Base-by-base conservation (phyloP, 108 stramenopile genomes). In the Seminavis robusta region DNA sequence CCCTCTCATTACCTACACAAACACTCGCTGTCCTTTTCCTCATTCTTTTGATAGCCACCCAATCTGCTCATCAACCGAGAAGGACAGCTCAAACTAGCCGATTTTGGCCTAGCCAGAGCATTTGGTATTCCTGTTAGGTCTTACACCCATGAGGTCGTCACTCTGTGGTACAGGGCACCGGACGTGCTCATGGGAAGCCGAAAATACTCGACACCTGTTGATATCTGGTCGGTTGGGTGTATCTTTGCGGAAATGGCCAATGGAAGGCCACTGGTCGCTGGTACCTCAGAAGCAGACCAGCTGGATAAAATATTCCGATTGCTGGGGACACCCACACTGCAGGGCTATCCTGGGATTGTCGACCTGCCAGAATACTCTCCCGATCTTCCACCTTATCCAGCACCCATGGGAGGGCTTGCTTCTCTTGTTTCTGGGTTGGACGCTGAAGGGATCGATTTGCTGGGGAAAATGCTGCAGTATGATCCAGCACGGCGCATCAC, bases 181-280 rank as follows among this genome's bases (percentile, higher is more conserved):
- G 98, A 99, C 64, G 96, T 99, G 4, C 70, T 99, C 36, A 82
- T 99, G 90, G 98, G 97, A 21, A 84, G 86, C 8, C 69, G 97
- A 25, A 92, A 94, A 63, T 99, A 99, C 56, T 91, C 86, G 13
- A 98, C 98, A 0, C 96, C 98, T 0, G 98, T 99, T 1, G 98
- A 99, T 71, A 95, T 99, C 33, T 99, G 98, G 98, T 84, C 80
- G 58, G 92, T 97, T 28, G 98, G 98, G 28, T 98, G 96, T 58
- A 97, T 95, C 45, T 96, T 96, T 82, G 92, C 95, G 5, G 95
- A 98, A 76, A 98, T 98, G 98, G 95, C 89, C 28, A 97, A 95
- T 69, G 95, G 96, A 49, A 63, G 65, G 48, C 89, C 90, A 11
- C 65, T 94, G 27, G 74, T 92, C 41, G 90, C 92, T 5, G 97